Percentiles rank a stretch among this genome's conserved stretches.
Conservation (phyloP, 2,329 filamentous ascomycete species). For the Berkeleyomyces basicola region DNA sequence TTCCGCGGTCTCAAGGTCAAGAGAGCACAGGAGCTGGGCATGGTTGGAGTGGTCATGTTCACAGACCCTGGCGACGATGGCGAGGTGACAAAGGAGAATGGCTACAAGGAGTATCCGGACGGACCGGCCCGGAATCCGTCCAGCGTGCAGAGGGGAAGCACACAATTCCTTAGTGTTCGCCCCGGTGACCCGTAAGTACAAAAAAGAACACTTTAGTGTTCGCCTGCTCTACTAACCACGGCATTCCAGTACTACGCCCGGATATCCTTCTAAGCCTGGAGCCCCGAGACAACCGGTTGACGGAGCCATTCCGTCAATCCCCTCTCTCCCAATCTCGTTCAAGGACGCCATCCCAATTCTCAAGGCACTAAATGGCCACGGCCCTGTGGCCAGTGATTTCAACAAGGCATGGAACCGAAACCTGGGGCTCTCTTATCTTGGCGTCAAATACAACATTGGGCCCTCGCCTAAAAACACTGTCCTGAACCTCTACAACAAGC, state of each 20-base stretch:
- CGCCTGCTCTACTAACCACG: neutral
- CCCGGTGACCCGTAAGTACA: constrained; percentile 48
- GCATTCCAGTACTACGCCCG: constrained; percentile 55
- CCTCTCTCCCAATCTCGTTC: constrained; percentile 84
- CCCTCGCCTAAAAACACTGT: constrained; percentile 57
- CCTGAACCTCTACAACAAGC: constrained; percentile 60
- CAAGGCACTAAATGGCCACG: constrained; percentile 79
- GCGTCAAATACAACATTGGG: constrained; percentile 71
- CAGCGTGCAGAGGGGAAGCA: constrained; percentile 78
- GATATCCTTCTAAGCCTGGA: constrained; percentile 86
- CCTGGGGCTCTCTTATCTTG: constrained; percentile 60
- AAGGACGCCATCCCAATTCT: constrained; percentile 71
- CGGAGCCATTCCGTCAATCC: constrained; percentile 61
- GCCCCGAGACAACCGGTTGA: constrained; percentile 57
- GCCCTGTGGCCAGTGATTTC: constrained; percentile 59
- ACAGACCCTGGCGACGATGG: constrained; percentile 83
- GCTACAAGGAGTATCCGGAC: constrained; percentile 61
- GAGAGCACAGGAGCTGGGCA: constrained; percentile 76
- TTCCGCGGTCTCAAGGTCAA: constrained; percentile 89
- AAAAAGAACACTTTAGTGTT: neutral
- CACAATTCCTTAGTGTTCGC: constrained; percentile 57
- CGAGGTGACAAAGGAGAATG: constrained; percentile 63
- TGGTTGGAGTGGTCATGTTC: constrained; percentile 73
- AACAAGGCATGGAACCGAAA: constrained; percentile 53
- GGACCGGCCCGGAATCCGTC: constrained; percentile 78